phyloP scores from a whole-genome alignment of 2,329 filamentous ascomycete genomes.

The Aspergillus melleus region DNA sequence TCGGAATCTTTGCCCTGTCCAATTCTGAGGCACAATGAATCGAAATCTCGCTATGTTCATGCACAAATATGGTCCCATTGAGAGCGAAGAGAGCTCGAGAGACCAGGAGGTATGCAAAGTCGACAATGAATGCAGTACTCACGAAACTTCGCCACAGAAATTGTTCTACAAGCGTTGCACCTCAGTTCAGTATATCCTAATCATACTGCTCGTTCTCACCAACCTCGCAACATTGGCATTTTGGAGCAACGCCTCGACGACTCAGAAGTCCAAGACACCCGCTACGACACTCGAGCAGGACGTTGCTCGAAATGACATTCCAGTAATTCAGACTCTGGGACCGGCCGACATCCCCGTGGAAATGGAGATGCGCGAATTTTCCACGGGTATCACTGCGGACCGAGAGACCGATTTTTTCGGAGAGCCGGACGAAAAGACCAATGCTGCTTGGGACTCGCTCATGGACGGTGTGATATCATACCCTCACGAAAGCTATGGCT shows the following conservation, averaged over 20 bases:
- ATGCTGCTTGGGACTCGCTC: background rate
- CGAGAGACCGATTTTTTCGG: background rate
- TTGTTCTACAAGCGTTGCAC: background rate
- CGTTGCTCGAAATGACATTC: background rate
- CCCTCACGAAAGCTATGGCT: background rate
- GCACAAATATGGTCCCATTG: background rate
- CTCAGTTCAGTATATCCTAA: background rate
- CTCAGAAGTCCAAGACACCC: background rate
- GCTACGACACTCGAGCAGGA: background rate
- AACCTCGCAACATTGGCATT: background rate
- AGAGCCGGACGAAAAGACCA: background rate
- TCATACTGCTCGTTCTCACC: background rate
- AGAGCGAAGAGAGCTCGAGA: background rate
- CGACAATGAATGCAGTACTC: background rate
- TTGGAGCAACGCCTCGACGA: background rate
- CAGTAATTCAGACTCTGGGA: background rate
- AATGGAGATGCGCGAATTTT: background rate
- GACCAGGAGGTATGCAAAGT: background rate
- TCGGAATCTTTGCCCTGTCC: background rate
- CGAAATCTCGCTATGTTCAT: background rate
- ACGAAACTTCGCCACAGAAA: background rate
- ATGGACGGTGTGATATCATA: background rate
- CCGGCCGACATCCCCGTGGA: background rate
- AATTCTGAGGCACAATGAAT: no score
- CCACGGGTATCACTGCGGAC: background rate